A percentile compares a stretch with the other conserved stretches of the same genome.
These are phyloP conservation scores for Rhynchospora pubera DNA, from an alignment of 176 grass and related monocot species.

Conservation along the genomic window DNA sequence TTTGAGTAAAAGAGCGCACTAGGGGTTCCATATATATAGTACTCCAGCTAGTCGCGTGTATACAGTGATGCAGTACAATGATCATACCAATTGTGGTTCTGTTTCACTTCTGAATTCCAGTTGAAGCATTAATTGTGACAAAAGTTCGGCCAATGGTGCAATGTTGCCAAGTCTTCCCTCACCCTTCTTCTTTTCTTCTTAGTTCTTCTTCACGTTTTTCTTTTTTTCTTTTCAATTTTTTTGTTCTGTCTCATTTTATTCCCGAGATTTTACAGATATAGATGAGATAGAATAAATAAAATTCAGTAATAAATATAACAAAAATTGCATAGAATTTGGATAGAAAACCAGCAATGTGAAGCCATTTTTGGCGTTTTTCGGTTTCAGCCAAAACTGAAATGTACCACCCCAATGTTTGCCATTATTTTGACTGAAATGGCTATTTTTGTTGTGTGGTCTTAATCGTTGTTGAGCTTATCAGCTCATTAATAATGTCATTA, in stretches of 20 bases:
- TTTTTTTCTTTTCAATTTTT: neutral
- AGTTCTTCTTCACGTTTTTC: neutral
- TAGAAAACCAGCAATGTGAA: too few species aligned
- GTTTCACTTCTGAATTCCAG: neutral
- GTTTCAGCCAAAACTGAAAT: neutral
- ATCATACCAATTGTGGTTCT: neutral
- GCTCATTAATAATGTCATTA: neutral
- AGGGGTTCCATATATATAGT: slow-evolving; percentile 9
- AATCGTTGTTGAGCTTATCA: neutral
- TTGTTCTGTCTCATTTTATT: neutral
- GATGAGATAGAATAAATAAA: neutral
- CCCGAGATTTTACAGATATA: neutral
- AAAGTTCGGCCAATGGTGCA: neutral
- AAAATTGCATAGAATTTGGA: too few species aligned
- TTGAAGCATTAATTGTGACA: neutral
- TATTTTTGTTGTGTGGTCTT: neutral
- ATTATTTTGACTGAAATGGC: neutral
- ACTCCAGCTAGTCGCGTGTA: neutral
- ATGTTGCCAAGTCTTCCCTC: neutral
- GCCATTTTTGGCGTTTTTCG: neutral
- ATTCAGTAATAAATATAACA: too few species aligned
- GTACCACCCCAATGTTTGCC: neutral
- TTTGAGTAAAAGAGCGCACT: neutral
- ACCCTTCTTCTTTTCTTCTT: neutral
- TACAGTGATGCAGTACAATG: neutral